Evolutionary conservation across 2,329 filamentous ascomycete genomes (phyloP), one percentile per base, ranked within the genome.

Genomic region (Plenodomus lindquistii): DNA sequence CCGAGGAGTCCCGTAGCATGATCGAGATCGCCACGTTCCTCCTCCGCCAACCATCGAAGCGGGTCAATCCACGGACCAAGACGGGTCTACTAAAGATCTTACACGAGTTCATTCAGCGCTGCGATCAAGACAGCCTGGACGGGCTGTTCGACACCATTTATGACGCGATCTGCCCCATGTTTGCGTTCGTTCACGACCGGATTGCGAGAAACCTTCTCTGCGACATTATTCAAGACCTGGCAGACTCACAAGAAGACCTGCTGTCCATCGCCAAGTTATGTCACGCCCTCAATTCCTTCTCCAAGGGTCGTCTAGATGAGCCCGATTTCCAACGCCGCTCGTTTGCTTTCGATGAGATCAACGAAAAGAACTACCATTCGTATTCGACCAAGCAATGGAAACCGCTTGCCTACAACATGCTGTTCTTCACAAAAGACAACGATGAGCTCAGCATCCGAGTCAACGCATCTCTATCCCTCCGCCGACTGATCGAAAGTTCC

Each of bases 101-200:
- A 16, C 85, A 94, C 66, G 84, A 87, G 52, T 95, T 97, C 56
- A 80, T 96, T 37, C 84, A 85, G 8, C 75, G 88, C 2, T 84
- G 84, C 52, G 76, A 84, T 47, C 73, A 81, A 9, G 73, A 80
- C 40, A 78, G 81, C 50, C 79, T 88, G 40, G 63, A 73, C 5
- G 78, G 80, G 19, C 74, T 93, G 15, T 83, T 83, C 40, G 75
- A 80, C 37, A 79, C 82, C 29, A 83, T 95, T 0, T 96, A 88
- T 67, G 78, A 84, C 38, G 89, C 89, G 0, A 74, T 94, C 9
- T 87, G 89, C 3, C 86, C 89, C 0, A 81, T 97, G 27, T 97
- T 96, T 67, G 89, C 90, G 45, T 96, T 92, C 68, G 93, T 97
- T 76, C 89, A 86, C 60, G 92, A 97, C 69, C 82, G 85, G 37